These are phyloP conservation scores for Aspergillus japonicus DNA, from an alignment of 2,329 filamentous ascomycete genomes.

Conservation along the genomic window DNA sequence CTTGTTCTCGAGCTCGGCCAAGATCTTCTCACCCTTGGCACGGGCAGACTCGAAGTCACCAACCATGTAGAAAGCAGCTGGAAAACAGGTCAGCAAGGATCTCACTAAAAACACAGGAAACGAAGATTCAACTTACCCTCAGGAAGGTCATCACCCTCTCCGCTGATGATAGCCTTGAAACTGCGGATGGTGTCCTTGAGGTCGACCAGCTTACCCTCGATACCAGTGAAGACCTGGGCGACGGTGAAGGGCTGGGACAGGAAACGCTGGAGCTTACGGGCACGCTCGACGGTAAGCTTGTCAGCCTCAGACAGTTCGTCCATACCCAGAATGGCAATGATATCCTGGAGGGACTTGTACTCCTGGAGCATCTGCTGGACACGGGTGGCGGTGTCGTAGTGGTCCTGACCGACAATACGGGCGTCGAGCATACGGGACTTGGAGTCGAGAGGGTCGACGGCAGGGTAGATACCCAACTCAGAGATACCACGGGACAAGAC, in stretches of 20 bases:
- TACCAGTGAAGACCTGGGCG: slow-evolving; percentile 69
- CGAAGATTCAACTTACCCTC: slow-evolving; percentile 63
- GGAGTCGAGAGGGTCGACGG: slow-evolving; percentile 98
- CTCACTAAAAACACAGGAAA: not conserved
- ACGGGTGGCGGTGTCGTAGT: slow-evolving; percentile 90
- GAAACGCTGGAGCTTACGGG: slow-evolving; percentile 99
- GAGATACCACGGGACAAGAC: slow-evolving; percentile 99
- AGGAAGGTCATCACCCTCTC: slow-evolving; percentile 93
- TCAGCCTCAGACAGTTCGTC: slow-evolving; percentile 98
- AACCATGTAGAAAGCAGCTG: slow-evolving; percentile 90
- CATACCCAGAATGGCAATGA: slow-evolving; percentile 99
- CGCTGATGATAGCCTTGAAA: slow-evolving; percentile 95
- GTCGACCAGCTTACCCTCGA: slow-evolving; percentile 95
- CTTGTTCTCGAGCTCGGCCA: slow-evolving; percentile 79
- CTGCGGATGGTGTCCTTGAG: slow-evolving; percentile 96
- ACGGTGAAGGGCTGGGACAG: slow-evolving; percentile 98
- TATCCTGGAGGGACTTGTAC: slow-evolving; percentile 99
- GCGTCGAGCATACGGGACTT: slow-evolving; percentile 99
- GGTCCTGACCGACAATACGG: slow-evolving; percentile 95
- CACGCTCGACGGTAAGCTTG: slow-evolving; percentile 99
- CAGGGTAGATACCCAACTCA: slow-evolving; percentile 99
- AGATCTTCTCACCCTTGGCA: slow-evolving; percentile 99
- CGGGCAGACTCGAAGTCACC: slow-evolving; percentile 90
- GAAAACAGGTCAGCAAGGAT: slow-evolving; percentile 25
- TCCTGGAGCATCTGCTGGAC: slow-evolving; percentile 99